Base-by-base conservation (phyloP, 805 yeast genomes). In the Schizosaccharomyces pombe region DNA sequence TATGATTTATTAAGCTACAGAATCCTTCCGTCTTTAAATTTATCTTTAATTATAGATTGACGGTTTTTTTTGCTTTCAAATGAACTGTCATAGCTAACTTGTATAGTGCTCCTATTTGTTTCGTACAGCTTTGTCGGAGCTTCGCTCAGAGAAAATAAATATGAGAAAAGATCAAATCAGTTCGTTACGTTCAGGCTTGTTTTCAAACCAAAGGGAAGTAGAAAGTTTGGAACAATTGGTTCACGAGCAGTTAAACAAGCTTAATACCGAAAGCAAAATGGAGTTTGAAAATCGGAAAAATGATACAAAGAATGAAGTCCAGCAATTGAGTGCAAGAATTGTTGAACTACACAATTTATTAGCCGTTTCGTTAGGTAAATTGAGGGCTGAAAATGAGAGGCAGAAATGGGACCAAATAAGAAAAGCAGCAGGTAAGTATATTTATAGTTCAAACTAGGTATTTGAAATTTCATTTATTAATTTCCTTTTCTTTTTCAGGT, bases 121-220 rank as follows among this genome's bases (percentile, higher is more conserved):
- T 26, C 28, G 30, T 22, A 43, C 49, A 4, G 49, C 49, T 12
- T 5, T 43, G 30, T 19, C 49, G 26, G 49, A 43, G 31, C 49
- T 43, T 43, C 49, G 49, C 26, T 43, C 49, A n/a, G 49, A 43
- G 14, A 43, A 43, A 26, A 43, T 43, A 5, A 22, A 43, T 26
- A 22, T 43, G 30, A 43, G 49, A 12, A 43, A 43, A 43, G 49
- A 43, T 26, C 49, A 43, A 43, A 43, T 43, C 14, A 43, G 49
- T 24, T 16, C 49, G 26, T 24, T 43, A 14, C 49, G 49, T 8
- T 28, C 49, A 16, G 49, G 49, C 30, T 24, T 43, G 26, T 43
- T 43, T 43, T 43, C 49, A 4, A 43, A 26, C n/a, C 49, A 43
- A 11, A 28, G 49, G 1, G 30, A 43, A 24, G 49, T 43, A 5